A percentile compares a stretch with the other conserved stretches of the same genome.
These are phyloP conservation scores for Tetrahymena malaccensis DNA, from an alignment of 73 alveolate species.

Conservation along the genomic window DNA sequence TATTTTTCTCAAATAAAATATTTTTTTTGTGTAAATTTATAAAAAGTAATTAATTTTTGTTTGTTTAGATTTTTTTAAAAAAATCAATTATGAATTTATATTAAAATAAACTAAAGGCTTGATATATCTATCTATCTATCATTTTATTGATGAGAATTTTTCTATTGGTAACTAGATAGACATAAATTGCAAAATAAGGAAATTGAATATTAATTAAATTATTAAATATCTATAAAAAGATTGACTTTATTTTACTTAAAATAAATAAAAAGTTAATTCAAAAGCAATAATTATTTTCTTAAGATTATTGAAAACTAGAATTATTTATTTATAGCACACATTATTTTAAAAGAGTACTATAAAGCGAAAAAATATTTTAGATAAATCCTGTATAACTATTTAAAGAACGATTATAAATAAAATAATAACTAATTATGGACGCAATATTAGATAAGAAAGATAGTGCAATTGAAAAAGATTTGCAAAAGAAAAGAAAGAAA, in stretches of 20 bases:
- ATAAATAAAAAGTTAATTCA: not conserved
- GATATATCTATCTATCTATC: no score
- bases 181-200: no score
- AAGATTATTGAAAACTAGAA: not conserved
- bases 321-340: not conserved
- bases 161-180: not conserved
- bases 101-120: no score
- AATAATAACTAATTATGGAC: not conserved
- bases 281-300: not conserved
- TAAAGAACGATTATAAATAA: not conserved
- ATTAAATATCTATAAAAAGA: not conserved
- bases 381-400: not conserved
- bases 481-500: not conserved
- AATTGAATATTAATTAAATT: no score
- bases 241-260: not conserved
- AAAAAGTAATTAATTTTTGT: no score
- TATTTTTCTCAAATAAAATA: not conserved
- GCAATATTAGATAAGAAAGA: not conserved
- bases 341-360: not conserved
- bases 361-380: not conserved
- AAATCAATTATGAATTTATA: no score
- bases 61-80: no score
- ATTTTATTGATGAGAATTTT: no score
- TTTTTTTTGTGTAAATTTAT: no score
- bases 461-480: not conserved